These are phyloP conservation scores for Ceriops zippeliana DNA, from an alignment of 345 rosid species.

Conservation along the genomic window DNA sequence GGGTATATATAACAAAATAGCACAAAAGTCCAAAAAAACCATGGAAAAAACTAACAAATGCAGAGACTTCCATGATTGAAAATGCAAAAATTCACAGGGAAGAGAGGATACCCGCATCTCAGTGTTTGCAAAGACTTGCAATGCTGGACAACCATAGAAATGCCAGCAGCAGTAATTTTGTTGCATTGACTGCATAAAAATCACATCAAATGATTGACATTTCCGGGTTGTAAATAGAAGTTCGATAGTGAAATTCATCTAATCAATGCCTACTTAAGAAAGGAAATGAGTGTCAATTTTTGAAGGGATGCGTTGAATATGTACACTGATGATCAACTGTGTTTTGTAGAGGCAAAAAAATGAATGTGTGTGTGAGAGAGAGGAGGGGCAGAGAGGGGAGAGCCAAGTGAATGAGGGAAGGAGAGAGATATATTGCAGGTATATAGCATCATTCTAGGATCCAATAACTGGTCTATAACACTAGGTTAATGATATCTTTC, in stretches of 20 bases:
- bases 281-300: background rate
- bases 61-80: background rate
- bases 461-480: background rate
- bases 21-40: background rate
- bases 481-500: background rate
- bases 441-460: background rate
- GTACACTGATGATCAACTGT: no score
- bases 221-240: background rate
- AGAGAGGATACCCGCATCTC: conserved; percentile 71
- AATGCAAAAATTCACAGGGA: background rate
- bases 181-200: conserved; percentile 60
- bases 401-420: background rate
- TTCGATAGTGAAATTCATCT: background rate
- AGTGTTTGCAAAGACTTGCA: conserved; percentile 68
- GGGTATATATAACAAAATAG: background rate
- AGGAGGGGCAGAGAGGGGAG: no score
- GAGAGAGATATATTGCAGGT: background rate
- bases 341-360: background rate
- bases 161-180: conserved; percentile 55
- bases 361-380: no score
- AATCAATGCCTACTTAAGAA: conserved; percentile 1
- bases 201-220: background rate
- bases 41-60: background rate
- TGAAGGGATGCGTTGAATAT: no score
- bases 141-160: conserved; percentile 57